These are phyloP conservation scores for Colletotrichum sp. DNA, from an alignment of 2,329 filamentous ascomycete genomes.

Conservation along the genomic window DNA sequence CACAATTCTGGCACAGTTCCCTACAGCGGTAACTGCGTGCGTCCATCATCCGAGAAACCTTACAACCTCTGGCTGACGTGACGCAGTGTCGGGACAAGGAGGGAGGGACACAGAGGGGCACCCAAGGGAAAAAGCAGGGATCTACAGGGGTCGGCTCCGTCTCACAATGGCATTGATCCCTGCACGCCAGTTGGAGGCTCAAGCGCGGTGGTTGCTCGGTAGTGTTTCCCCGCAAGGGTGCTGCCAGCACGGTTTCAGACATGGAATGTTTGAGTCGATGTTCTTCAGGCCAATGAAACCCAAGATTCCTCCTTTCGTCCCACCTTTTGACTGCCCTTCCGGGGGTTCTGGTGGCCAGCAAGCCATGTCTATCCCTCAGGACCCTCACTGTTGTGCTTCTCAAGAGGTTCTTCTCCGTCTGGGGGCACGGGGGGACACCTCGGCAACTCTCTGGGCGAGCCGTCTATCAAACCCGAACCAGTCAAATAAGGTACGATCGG, in stretches of 20 bases:
- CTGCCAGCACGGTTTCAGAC: conserved; percentile 9
- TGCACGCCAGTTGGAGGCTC: conserved; percentile 18
- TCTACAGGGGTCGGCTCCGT: conserved; percentile 7
- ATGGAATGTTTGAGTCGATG: conserved; percentile 15
- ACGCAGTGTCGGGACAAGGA: conserved; percentile 1
- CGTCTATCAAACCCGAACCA: background rate
- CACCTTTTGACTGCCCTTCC: background rate
- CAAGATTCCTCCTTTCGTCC: background rate
- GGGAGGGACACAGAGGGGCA: background rate
- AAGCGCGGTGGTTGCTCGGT: conserved; percentile 6
- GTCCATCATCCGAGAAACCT: conserved; percentile 2
- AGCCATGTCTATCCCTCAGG: background rate
- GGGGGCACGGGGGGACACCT: background rate
- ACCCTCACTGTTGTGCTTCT: background rate
- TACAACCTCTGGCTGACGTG: conserved; percentile 8
- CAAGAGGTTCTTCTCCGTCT: background rate
- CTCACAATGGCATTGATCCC: conserved; percentile 20
- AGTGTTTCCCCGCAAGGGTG: conserved; percentile 4
- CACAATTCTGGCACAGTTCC: background rate
- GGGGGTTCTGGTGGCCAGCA: background rate
- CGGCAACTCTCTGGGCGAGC: background rate
- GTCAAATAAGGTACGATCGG: background rate
- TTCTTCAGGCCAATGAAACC: conserved; percentile 17
- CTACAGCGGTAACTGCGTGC: background rate
- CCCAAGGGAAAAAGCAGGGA: background rate